These are phyloP conservation scores for Scytalidium sp. DNA, from an alignment of 2,329 filamentous ascomycete genomes.

Conservation along the genomic window DNA sequence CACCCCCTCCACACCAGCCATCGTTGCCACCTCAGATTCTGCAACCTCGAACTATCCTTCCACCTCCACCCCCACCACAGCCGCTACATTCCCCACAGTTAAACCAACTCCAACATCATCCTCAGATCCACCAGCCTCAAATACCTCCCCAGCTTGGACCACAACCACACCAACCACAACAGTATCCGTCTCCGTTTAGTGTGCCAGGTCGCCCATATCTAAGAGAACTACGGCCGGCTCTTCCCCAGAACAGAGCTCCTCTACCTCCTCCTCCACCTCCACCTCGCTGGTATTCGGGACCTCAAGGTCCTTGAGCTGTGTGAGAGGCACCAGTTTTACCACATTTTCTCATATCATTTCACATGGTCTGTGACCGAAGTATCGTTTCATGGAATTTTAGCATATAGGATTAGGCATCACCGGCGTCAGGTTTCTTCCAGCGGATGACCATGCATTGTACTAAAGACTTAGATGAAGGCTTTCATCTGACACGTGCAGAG, in stretches of 20 bases:
- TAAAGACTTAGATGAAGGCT: background rate
- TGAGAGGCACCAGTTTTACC: background rate
- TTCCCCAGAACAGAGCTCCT: constrained; percentile 9
- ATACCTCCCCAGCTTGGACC: constrained; percentile 3
- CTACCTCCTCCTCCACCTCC: constrained; percentile 2
- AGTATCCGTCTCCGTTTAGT: constrained; percentile 1
- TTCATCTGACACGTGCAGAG: background rate
- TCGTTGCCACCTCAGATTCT: constrained; percentile 2
- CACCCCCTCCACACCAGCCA: constrained; percentile 3
- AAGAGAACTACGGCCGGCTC: constrained; percentile 15
- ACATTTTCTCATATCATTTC: background rate
- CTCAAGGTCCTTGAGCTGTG: background rate
- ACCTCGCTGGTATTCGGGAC: constrained; percentile 1
- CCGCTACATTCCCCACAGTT: background rate
- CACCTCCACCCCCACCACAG: constrained; percentile 6
- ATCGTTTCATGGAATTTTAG: background rate
- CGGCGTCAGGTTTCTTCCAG: background rate
- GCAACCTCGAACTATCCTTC: constrained; percentile 2
- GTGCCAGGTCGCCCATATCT: constrained; percentile 1
- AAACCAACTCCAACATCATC: constrained; percentile 1
- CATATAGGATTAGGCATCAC: background rate
- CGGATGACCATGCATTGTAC: background rate
- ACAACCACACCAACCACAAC: constrained; percentile 1
- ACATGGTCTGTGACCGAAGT: background rate
- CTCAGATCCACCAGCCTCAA: constrained; percentile 3